A percentile compares a stretch with the other conserved stretches of the same genome.
Conservation (phyloP, 495 filamentous ascomycete species). For the Penicillium riverlandense region DNA sequence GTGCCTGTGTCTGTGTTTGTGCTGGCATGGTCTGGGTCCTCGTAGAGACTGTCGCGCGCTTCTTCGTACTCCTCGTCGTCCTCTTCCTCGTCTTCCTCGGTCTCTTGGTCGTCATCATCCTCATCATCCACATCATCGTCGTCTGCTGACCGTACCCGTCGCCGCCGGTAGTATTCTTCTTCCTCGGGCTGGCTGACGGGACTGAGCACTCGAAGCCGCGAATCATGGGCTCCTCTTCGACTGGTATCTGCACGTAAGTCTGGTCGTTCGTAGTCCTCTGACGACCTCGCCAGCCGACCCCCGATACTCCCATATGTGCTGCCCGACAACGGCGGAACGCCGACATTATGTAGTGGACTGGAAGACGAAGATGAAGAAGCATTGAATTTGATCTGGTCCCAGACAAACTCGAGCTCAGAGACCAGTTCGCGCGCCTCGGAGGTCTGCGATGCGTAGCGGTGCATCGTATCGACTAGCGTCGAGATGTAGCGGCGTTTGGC, state of each 20-base stretch:
- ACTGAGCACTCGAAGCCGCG: constrained; percentile 57
- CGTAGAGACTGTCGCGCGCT: constrained; percentile 29
- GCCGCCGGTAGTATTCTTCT: constrained; percentile 40
- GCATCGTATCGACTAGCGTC: constrained; percentile 93
- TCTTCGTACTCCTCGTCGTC: constrained; percentile 42
- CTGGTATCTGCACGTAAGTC: constrained; percentile 1
- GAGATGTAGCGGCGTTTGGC: constrained; percentile 92
- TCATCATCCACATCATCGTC: constrained; percentile 27
- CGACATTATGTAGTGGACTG: constrained; percentile 26
- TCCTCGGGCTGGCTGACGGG: constrained; percentile 77
- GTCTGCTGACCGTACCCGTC: constrained; percentile 6
- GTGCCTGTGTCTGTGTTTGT: constrained; percentile 10
- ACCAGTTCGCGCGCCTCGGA: constrained; percentile 82
- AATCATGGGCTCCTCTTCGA: constrained; percentile 13
- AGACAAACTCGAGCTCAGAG: constrained; percentile 93
- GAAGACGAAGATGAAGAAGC: constrained; percentile 55
- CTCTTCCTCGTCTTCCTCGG: constrained; percentile 30
- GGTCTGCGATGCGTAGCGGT: constrained; percentile 77
- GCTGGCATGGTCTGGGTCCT: constrained; percentile 25
- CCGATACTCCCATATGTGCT: constrained; percentile 30
- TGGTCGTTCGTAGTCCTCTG: constrained; percentile 19
- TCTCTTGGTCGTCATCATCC: constrained; percentile 27
- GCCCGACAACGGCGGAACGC: constrained; percentile 27
- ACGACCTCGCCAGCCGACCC: constrained; percentile 17
- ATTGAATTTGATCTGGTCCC: constrained; percentile 94